Conservation (phyloP, 192 early-diverging fungal genomes). For the Backusella liffmaniae region DNA sequence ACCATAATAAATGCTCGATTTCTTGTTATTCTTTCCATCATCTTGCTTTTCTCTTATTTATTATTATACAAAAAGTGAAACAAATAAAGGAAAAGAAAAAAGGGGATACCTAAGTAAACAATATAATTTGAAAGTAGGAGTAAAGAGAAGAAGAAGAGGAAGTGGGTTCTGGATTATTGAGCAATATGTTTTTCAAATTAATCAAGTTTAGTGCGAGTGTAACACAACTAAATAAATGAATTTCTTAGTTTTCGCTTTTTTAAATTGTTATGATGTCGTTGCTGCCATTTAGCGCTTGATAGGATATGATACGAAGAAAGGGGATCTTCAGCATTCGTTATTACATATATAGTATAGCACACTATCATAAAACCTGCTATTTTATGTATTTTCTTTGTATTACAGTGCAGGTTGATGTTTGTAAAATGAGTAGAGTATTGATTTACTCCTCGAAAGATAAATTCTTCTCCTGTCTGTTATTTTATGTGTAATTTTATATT, state of each 20-base stretch:
- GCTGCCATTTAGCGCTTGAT: background rate
- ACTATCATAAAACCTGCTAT: background rate
- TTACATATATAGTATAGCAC: background rate
- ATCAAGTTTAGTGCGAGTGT: background rate
- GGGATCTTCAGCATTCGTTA: background rate
- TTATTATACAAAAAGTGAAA: background rate
- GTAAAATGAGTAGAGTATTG: background rate
- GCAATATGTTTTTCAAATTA: background rate
- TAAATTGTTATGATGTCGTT: background rate
- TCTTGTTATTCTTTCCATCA: constrained; percentile 11
- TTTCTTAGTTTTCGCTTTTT: background rate
- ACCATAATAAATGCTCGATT: constrained; percentile 6
- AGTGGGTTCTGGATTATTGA: background rate
- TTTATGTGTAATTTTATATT: background rate
- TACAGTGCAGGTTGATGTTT: background rate
- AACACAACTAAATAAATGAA: background rate
- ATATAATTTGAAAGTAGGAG: background rate
- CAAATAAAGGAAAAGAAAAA: background rate
- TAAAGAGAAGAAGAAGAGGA: background rate
- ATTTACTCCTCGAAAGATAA: background rate
- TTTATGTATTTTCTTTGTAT: background rate
- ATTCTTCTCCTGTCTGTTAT: background rate
- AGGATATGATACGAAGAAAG: background rate
- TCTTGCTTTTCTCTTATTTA: background rate
- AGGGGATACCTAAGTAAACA: background rate